Conservation (phyloP, 495 filamentous ascomycete genomes). For the Penicillium psychrofluorescens region DNA sequence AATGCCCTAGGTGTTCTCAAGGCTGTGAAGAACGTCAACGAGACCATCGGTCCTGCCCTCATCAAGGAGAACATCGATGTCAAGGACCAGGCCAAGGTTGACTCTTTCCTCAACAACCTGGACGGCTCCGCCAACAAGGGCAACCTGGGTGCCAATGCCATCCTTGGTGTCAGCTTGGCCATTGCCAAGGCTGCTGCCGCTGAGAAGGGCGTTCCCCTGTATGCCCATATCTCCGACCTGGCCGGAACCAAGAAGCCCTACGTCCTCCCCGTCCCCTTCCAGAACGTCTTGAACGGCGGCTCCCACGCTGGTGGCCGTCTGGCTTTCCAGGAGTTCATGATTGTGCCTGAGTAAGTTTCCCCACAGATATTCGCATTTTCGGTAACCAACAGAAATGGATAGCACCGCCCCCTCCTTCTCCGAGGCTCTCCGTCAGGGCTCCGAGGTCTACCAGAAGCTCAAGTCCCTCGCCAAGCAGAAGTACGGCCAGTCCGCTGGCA, state of each 20-base stretch:
- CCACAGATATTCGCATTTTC: background rate
- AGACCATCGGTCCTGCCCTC: conserved; percentile 78
- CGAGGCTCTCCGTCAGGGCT: conserved; percentile 90
- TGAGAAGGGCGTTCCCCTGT: conserved; percentile 96
- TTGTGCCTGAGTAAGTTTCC: conserved; percentile 74
- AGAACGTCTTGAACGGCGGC: conserved; percentile 99
- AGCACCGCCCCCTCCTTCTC: conserved; percentile 75
- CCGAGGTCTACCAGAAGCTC: conserved; percentile 97
- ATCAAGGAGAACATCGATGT: conserved; percentile 93
- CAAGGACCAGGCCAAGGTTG: conserved; percentile 91
- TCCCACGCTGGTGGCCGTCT: conserved; percentile 98
- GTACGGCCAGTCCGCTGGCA: conserved; percentile 98
- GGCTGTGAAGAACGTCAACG: conserved; percentile 96
- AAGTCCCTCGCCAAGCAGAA: conserved; percentile 98
- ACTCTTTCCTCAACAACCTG: conserved; percentile 91
- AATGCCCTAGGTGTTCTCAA: conserved; percentile 63
- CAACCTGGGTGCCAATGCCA: conserved; percentile 97
- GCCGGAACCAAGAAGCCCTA: conserved; percentile 99
- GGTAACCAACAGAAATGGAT: conserved; percentile 5
- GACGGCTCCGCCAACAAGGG: conserved; percentile 97
- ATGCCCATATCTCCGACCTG: conserved; percentile 96
- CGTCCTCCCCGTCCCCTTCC: conserved; percentile 97
- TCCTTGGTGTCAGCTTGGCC: conserved; percentile 92
- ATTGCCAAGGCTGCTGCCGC: conserved; percentile 97
- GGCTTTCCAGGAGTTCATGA: conserved; percentile 99